These are phyloP conservation scores for Neopestalotiopsis sp. DNA, from an alignment of 2,329 filamentous ascomycete species.

Conservation along the genomic window DNA sequence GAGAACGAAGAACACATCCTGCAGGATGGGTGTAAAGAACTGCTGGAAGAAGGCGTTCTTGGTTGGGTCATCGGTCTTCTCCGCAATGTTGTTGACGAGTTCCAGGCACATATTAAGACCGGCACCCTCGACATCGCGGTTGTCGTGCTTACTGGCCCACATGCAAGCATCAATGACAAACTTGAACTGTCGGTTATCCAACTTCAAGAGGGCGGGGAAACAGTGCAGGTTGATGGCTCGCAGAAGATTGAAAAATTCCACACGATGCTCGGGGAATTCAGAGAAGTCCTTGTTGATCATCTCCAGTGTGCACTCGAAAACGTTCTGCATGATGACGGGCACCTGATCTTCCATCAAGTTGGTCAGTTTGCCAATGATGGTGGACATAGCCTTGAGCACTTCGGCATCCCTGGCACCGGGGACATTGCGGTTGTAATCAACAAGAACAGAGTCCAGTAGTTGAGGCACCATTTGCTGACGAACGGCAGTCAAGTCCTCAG, in stretches of 20 bases:
- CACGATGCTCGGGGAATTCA: slow-evolving; percentile 96
- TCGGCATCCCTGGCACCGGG: slow-evolving; percentile 95
- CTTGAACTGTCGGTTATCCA: slow-evolving; percentile 97
- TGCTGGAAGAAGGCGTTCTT: slow-evolving; percentile 97
- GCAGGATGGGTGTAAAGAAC: slow-evolving; percentile 93
- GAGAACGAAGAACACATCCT: slow-evolving; percentile 97
- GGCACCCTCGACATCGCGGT: slow-evolving; percentile 94
- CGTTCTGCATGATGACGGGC: slow-evolving; percentile 95
- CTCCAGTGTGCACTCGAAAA: slow-evolving; percentile 96
- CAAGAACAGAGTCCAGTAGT: slow-evolving; percentile 87
- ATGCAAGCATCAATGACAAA: slow-evolving; percentile 99
- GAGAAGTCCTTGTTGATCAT: slow-evolving; percentile 99
- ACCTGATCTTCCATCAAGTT: slow-evolving; percentile 98
- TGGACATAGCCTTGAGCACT: slow-evolving; percentile 96
- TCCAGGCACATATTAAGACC: slow-evolving; percentile 98
- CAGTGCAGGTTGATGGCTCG: slow-evolving; percentile 96
- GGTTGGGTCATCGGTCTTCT: slow-evolving; percentile 83
- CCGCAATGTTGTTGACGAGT: slow-evolving; percentile 95
- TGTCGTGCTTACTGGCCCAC: slow-evolving; percentile 99
- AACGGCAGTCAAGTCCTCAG: slow-evolving; percentile 93
- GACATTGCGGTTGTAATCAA: slow-evolving; percentile 97
- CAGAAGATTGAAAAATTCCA: slow-evolving; percentile 99
- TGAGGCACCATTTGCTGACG: slow-evolving; percentile 95
- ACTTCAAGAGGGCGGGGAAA: slow-evolving; percentile 91
- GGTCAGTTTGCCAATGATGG: slow-evolving; percentile 94